Conservation (phyloP, 2,329 filamentous ascomycete species). For the Ophiostoma fasciatum region DNA sequence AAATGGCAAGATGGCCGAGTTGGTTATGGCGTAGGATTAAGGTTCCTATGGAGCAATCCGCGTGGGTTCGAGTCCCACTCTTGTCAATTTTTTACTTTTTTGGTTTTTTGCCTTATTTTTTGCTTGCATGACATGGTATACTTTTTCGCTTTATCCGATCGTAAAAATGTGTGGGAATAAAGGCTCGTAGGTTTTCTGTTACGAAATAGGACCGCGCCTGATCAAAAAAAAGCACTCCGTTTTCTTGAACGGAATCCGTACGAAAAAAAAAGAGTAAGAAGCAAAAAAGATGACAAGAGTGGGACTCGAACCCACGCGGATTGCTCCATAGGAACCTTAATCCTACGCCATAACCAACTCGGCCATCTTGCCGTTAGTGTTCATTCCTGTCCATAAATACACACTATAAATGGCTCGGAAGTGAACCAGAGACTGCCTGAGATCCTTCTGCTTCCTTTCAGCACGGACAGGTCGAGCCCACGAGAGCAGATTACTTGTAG, state of each 20-base stretch:
- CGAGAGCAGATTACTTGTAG: too few species aligned
- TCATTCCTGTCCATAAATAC: too few species aligned
- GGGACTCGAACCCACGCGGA: conserved; percentile 26
- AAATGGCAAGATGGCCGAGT: conserved; percentile 16
- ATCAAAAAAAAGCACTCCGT: too few species aligned
- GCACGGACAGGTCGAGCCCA: too few species aligned
- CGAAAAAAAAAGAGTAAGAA: background rate
- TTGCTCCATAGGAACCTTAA: conserved; percentile 17
- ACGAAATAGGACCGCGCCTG: too few species aligned
- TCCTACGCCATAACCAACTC: conserved; percentile 17
- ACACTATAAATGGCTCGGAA: too few species aligned
- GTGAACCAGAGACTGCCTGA: too few species aligned
- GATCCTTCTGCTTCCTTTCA: background rate
- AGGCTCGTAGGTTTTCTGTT: too few species aligned
- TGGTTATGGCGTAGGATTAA: conserved; percentile 17
- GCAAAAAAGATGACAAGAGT: conserved; percentile 18
- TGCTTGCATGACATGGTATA: too few species aligned
- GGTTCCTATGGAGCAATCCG: conserved; percentile 18
- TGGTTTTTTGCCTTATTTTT: background rate
- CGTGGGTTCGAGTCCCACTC: conserved; percentile 27
- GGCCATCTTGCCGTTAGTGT: conserved; percentile 11
- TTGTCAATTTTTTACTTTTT: conserved; percentile 14
- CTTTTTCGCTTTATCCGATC: background rate
- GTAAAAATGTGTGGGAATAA: too few species aligned
- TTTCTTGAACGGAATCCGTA: too few species aligned